Evolutionary conservation across 371 early-diverging fungal species (phyloP), one percentile per base, ranked within the genome.

Genomic region (Fennellomyces sp.): DNA sequence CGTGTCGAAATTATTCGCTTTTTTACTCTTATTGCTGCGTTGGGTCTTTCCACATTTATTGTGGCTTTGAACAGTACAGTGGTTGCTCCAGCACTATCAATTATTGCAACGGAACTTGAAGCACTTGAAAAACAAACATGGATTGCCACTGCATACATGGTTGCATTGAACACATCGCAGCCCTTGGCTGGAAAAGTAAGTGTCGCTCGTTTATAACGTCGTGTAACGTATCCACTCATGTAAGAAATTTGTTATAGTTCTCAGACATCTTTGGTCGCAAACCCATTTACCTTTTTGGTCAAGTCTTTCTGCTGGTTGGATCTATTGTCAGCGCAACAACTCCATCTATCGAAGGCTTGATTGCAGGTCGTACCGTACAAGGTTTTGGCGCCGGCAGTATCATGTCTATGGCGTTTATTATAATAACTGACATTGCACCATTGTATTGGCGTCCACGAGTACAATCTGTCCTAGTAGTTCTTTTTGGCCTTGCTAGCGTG

Each of bases 341-440:
- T 2, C 48, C 57, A 7, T 33, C 7, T 17, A 48, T 56, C 76
- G 61, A 64, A 13, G 76, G 80, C 69, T 67, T 91, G 54, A 86
- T 92, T 51, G 75, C 82, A n/a, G 86, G 87, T 31, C 84, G 91
- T 23, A 81, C 83, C 0, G 67, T 90, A 26, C 80, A 88, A 58
- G 90, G 92, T 2, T 70, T 88, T 30, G 92, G 90, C 31, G 89
- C 86, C 4, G 90, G 86, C 12, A 83, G 88, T 23, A 68, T 91
- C 17, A 75, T 87, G 62, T 73, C 86, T 5, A 68, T 86, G 64
- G 80, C 82, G 19, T 78, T 89, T 52, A 88, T 94, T 55, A 85
- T 93, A 58, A 85, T 94, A 33, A 81, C 92, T 2, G 96, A 95
- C 54, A 72, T 94, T 27, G 55, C 70, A 0, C 72, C 89, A n/a